Evolutionary conservation across 257 asterid species (phyloP).

Genomic region (Handroanthus guayacan): DNA sequence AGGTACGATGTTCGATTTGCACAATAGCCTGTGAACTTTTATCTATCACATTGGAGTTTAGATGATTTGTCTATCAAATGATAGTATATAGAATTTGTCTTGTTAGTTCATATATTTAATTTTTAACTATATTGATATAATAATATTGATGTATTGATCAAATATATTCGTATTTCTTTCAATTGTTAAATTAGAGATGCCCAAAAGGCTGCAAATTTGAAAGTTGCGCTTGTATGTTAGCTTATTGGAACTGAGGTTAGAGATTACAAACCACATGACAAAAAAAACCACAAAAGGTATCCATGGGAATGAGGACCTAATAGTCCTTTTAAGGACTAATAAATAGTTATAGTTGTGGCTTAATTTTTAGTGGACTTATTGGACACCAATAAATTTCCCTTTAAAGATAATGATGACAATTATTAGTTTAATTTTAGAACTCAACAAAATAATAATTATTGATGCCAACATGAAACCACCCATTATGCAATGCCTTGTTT

Average conservation of each 20-base stretch:
- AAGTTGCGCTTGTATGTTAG: not conserved
- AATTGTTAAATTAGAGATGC: too few relatives aligned
- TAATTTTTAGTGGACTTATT: slow-evolving; percentile 7
- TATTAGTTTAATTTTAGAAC: not conserved
- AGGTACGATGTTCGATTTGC: too few relatives aligned
- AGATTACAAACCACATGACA: not conserved
- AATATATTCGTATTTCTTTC: too few relatives aligned
- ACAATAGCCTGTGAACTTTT: too few relatives aligned
- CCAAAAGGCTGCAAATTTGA: not conserved
- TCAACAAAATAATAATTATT: slow-evolving; percentile 6
- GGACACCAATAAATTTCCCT: not conserved
- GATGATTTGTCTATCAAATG: too few relatives aligned
- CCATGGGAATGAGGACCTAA: not conserved
- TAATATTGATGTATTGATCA: too few relatives aligned
- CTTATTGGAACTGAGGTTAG: not conserved
- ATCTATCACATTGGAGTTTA: too few relatives aligned
- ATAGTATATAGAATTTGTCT: too few relatives aligned
- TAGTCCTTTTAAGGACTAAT: not conserved
- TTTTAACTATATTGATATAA: too few relatives aligned
- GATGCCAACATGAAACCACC: slow-evolving; percentile 17
- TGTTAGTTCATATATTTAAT: too few relatives aligned
- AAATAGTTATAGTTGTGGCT: not conserved
- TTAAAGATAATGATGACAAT: slow-evolving; percentile 10
- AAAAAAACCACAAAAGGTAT: not conserved
- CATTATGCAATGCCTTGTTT: not conserved